Percentiles rank a stretch among this genome's conserved stretches.
Conservation (phyloP, 768 basidiomycete species). For the Leccinum subtestaceum region DNA sequence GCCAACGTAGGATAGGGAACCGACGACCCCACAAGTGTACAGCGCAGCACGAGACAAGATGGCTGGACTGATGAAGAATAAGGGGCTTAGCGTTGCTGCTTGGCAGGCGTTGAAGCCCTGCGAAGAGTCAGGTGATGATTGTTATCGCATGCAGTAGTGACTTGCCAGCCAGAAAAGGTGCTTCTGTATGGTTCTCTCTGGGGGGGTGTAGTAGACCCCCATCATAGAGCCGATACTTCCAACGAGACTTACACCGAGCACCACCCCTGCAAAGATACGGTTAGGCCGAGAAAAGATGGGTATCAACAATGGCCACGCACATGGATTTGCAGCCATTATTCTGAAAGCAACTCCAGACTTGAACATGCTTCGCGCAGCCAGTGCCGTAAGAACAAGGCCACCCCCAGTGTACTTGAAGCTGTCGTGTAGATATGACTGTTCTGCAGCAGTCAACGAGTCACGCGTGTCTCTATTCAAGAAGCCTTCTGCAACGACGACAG, state of each 20-base stretch:
- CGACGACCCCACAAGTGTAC: constrained; percentile 86
- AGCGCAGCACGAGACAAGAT: constrained; percentile 83
- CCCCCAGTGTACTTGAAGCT: constrained; percentile 83
- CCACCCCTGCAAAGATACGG: constrained; percentile 53
- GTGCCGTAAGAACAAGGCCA: constrained; percentile 72
- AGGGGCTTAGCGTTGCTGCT: constrained; percentile 79
- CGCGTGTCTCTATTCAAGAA: constrained; percentile 79
- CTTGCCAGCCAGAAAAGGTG: constrained; percentile 79
- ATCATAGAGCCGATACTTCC: constrained; percentile 85
- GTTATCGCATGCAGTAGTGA: constrained; percentile 3
- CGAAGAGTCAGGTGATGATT: constrained; percentile 3
- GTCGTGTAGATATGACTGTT: constrained; percentile 69
- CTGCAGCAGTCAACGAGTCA: constrained; percentile 56
- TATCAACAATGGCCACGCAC: constrained; percentile 36
- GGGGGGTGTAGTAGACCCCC: constrained; percentile 74
- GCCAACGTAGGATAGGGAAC: constrained; percentile 81
- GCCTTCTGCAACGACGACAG: constrained; percentile 58
- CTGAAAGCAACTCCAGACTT: constrained; percentile 63
- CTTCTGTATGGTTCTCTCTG: constrained; percentile 73
- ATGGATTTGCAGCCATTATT: constrained; percentile 83
- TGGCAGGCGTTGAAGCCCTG: constrained; percentile 86
- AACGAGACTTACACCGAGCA: constrained; percentile 75
- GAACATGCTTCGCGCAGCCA: constrained; percentile 79
- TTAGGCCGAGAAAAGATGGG: constrained; percentile 3
- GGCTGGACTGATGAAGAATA: constrained; percentile 85